phyloP scores from a whole-genome alignment of 768 basidiomycete species.

The Tylopilus vinaceipallidus region DNA sequence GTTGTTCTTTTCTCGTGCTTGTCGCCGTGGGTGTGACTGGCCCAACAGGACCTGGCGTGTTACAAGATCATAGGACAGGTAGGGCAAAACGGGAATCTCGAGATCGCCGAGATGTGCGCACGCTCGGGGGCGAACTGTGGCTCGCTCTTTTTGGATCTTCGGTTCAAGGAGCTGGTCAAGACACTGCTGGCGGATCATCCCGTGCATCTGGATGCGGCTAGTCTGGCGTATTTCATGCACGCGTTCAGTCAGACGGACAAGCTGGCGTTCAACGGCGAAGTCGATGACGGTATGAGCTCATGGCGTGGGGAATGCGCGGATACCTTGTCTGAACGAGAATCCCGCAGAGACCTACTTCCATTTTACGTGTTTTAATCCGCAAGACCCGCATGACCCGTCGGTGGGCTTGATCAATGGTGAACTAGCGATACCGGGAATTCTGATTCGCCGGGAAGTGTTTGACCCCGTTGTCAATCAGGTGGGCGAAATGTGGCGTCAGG shows the following conservation, averaged over 20 bases:
- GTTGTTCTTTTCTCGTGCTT: slow-evolving; percentile 23
- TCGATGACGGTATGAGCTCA: slow-evolving; percentile 64
- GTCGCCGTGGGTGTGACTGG: slow-evolving; percentile 1
- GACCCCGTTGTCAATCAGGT: slow-evolving; percentile 85
- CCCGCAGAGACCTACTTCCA: slow-evolving; percentile 76
- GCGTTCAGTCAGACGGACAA: slow-evolving; percentile 90
- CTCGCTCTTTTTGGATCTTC: slow-evolving; percentile 81
- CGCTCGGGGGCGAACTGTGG: slow-evolving; percentile 87
- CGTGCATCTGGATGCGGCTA: slow-evolving; percentile 76
- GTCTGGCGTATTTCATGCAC: slow-evolving; percentile 85
- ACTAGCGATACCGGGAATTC: slow-evolving; percentile 75
- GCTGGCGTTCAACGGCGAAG: slow-evolving; percentile 65
- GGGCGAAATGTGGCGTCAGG: slow-evolving; percentile 17
- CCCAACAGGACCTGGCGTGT: slow-evolving; percentile 42
- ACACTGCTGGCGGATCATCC: slow-evolving; percentile 81
- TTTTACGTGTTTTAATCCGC: slow-evolving; percentile 88
- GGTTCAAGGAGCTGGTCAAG: slow-evolving; percentile 79
- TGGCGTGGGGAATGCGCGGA: background rate
- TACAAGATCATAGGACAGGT: slow-evolving; percentile 82
- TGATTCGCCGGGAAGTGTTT: slow-evolving; percentile 81
- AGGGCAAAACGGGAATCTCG: slow-evolving; percentile 72
- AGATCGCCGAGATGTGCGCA: slow-evolving; percentile 89
- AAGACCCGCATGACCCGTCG: slow-evolving; percentile 75
- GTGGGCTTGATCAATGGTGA: slow-evolving; percentile 84
- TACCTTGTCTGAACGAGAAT: slow-evolving; percentile 9